A percentile compares a stretch with the other conserved stretches of the same genome.
phyloP scores from a whole-genome alignment of 139 green algal genomes.

The Chlamydomonas asymmetrica region DNA sequence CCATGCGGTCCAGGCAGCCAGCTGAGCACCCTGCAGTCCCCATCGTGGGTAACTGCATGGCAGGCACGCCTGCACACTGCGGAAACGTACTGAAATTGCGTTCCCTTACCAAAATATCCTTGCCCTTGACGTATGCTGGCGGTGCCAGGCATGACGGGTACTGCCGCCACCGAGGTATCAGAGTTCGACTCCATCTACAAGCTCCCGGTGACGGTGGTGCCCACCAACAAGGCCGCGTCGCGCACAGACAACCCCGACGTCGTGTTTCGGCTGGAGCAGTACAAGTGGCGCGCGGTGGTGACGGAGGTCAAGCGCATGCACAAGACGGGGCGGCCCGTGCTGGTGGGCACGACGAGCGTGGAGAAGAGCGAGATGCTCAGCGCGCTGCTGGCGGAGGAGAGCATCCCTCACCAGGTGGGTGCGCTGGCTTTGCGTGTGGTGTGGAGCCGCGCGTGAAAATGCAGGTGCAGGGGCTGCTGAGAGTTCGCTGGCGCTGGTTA shows the following conservation, averaged over 20 bases:
- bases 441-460: neutral
- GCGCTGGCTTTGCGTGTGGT: neutral
- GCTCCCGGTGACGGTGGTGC: conserved; percentile 83
- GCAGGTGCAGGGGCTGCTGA: too few species aligned
- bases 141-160: conserved; percentile 89
- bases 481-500: too few species aligned
- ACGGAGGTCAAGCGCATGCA: conserved; percentile 90
- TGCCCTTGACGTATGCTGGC: too few species aligned
- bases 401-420: conserved; percentile 76
- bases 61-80: too few species aligned
- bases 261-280: conserved; percentile 82
- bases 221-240: conserved; percentile 51
- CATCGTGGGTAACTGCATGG: too few species aligned
- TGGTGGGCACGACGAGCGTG: conserved; percentile 93
- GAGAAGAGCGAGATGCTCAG: conserved; percentile 90
- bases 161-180: conserved; percentile 89
- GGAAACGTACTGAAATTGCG: too few species aligned
- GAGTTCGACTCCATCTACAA: conserved; percentile 98
- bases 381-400: conserved; percentile 66
- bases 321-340: conserved; percentile 86
- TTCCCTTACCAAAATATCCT: too few species aligned
- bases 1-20: too few species aligned
- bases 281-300: conserved; percentile 89
- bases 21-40: too few species aligned
- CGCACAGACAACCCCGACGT: conserved; percentile 92